These are phyloP conservation scores for Nemania sp. DNA, from an alignment of 2,329 filamentous ascomycete species.

Conservation along the genomic window DNA sequence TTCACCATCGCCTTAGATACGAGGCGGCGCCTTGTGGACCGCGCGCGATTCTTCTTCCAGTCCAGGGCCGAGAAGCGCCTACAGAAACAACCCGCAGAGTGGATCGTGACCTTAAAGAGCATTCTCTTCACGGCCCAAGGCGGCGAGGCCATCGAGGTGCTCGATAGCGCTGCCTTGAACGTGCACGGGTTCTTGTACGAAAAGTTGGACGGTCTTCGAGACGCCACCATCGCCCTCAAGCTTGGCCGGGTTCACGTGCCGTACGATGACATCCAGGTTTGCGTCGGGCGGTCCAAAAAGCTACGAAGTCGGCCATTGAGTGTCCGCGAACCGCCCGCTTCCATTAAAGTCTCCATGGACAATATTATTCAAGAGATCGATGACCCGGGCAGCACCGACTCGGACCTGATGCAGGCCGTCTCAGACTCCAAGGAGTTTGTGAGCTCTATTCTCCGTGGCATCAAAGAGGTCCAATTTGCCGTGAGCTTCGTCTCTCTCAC, in stretches of 20 bases:
- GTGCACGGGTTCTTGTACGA: constrained; percentile 89
- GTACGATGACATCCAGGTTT: constrained; percentile 78
- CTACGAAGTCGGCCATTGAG: constrained; percentile 44
- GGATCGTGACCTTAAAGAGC: constrained; percentile 85
- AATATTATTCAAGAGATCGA: constrained; percentile 77
- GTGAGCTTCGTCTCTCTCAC: constrained; percentile 88
- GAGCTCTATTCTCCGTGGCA: constrained; percentile 84
- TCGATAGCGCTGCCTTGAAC: constrained; percentile 87
- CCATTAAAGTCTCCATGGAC: constrained; percentile 66
- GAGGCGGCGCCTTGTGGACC: constrained; percentile 85
- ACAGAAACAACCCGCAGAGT: constrained; percentile 80
- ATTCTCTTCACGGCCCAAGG: constrained; percentile 87
- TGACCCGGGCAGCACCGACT: constrained; percentile 64
- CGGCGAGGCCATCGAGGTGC: constrained; percentile 79
- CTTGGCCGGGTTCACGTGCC: constrained; percentile 88
- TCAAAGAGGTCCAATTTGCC: constrained; percentile 95
- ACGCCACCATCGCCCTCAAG: constrained; percentile 88
- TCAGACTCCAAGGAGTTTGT: constrained; percentile 93
- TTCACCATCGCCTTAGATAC: constrained; percentile 90
- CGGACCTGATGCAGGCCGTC: constrained; percentile 77
- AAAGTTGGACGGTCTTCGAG: constrained; percentile 81
- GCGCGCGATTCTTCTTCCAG: constrained; percentile 85
- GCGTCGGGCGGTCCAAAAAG: constrained; percentile 59
- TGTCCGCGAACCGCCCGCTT: constrained; percentile 44
- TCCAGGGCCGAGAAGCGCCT: constrained; percentile 63